phyloP scores from a whole-genome alignment of 148 eudicot genomes.

The Cornus suecica region DNA sequence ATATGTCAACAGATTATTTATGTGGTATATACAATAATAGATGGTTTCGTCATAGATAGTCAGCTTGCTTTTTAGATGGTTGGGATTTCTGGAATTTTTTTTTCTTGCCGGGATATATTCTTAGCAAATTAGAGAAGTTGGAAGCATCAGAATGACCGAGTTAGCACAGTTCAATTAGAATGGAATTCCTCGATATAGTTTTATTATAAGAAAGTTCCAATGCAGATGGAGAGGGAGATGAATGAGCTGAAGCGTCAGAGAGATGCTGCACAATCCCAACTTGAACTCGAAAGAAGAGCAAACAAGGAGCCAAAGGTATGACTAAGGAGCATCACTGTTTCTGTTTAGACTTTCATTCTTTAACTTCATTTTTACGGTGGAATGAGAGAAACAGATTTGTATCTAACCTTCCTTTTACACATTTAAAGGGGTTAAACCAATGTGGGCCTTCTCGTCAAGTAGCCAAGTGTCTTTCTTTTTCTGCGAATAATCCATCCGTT shows the following conservation, averaged over 20 bases:
- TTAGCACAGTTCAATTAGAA: background rate
- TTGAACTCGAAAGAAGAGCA: constrained; percentile 68
- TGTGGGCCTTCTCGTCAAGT: constrained; percentile 60
- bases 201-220: background rate
- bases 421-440: constrained; percentile 50
- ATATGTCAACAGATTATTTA: too few relatives aligned
- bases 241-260: constrained; percentile 80
- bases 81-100: background rate
- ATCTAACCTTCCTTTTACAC: background rate
- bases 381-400: constrained; percentile 1
- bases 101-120: background rate
- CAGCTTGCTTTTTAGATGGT: background rate
- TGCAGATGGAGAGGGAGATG: constrained; percentile 87
- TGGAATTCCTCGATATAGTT: background rate
- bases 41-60: background rate
- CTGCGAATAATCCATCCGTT: constrained; percentile 28
- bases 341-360: constrained; percentile 7
- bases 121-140: background rate
- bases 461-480: constrained; percentile 64
- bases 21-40: background rate
- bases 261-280: constrained; percentile 68
- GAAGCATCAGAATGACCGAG: background rate
- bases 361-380: background rate
- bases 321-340: background rate
- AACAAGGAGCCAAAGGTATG: constrained; percentile 72